These are phyloP conservation scores for Apiotrichum porosum DNA, from an alignment of 1,284 basidiomycete species.

Conservation along the genomic window DNA sequence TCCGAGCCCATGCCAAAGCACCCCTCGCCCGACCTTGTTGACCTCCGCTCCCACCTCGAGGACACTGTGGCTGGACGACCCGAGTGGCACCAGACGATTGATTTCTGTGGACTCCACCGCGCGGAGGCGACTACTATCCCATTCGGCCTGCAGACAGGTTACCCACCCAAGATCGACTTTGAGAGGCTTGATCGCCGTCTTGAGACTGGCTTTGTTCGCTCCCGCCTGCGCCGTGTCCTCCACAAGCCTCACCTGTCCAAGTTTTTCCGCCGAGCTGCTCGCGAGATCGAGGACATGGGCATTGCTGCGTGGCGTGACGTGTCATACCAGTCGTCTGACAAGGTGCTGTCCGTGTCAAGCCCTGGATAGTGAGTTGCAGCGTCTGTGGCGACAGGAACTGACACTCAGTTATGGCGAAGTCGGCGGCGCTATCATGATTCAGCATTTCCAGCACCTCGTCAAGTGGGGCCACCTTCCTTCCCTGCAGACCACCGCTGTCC, in stretches of 20 bases:
- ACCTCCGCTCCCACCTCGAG: background rate
- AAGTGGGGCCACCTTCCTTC: constrained; percentile 22
- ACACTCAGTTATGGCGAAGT: constrained; percentile 38
- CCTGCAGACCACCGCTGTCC: constrained; percentile 7
- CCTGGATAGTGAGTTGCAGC: constrained; percentile 40
- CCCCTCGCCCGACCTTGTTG: constrained; percentile 13
- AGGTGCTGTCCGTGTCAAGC: constrained; percentile 7
- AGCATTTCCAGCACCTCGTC: constrained; percentile 30
- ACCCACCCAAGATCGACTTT: constrained; percentile 35
- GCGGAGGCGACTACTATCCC: constrained; percentile 38
- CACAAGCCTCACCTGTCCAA: constrained; percentile 18
- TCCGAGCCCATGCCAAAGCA: constrained; percentile 20
- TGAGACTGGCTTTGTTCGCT: constrained; percentile 24
- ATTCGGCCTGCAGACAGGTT: constrained; percentile 33
- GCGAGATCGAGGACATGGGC: constrained; percentile 22
- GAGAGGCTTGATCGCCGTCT: constrained; percentile 21
- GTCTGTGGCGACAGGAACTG: constrained; percentile 1
- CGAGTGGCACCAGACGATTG: constrained; percentile 4
- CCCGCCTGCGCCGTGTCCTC: constrained; percentile 23
- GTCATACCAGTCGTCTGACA: constrained; percentile 13
- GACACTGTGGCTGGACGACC: background rate
- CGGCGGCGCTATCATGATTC: constrained; percentile 29
- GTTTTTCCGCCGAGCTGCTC: constrained; percentile 16
- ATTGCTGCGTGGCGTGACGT: constrained; percentile 21
- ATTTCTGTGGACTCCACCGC: constrained; percentile 35